phyloP scores from a whole-genome alignment of 768 basidiomycete species.

The Sporobolomyces roseus region DNA sequence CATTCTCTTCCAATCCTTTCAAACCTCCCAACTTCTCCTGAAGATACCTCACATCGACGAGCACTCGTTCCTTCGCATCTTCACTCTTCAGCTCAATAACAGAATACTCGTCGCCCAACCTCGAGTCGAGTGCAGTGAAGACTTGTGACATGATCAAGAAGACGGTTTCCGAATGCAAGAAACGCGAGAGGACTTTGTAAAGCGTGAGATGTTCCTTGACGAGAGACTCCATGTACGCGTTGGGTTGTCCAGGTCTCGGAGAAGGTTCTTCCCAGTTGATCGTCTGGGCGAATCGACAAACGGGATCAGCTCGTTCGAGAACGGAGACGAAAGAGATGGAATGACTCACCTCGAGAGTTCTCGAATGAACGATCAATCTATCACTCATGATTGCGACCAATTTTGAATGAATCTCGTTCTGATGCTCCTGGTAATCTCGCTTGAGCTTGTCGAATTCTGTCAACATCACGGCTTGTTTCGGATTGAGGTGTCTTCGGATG shows the following conservation, averaged over 20 bases:
- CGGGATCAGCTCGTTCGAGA: background rate
- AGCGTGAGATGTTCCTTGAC: conserved; percentile 92
- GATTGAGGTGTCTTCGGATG: conserved; percentile 84
- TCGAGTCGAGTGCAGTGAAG: conserved; percentile 84
- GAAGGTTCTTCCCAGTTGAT: conserved; percentile 70
- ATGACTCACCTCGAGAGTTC: conserved; percentile 64
- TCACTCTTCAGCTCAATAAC: conserved; percentile 75
- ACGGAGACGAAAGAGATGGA: no score
- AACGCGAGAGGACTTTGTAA: conserved; percentile 91
- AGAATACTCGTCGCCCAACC: conserved; percentile 78
- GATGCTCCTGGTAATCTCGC: conserved; percentile 98
- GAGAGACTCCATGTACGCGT: conserved; percentile 86
- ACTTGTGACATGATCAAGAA: conserved; percentile 95
- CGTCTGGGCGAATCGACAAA: conserved; percentile 52
- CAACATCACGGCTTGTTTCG: conserved; percentile 93
- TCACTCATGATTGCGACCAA: conserved; percentile 98
- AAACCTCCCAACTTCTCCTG: conserved; percentile 36
- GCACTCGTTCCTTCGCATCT: conserved; percentile 72
- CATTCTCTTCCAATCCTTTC: conserved; percentile 35
- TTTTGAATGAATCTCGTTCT: conserved; percentile 97
- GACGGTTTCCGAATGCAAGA: conserved; percentile 70
- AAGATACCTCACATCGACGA: conserved; percentile 40
- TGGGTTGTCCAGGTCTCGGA: conserved; percentile 54
- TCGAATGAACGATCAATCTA: conserved; percentile 77
- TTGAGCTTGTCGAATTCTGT: conserved; percentile 98